Conservation (phyloP, 1,284 basidiomycete species). For the Apiotrichum veenhuisii region DNA sequence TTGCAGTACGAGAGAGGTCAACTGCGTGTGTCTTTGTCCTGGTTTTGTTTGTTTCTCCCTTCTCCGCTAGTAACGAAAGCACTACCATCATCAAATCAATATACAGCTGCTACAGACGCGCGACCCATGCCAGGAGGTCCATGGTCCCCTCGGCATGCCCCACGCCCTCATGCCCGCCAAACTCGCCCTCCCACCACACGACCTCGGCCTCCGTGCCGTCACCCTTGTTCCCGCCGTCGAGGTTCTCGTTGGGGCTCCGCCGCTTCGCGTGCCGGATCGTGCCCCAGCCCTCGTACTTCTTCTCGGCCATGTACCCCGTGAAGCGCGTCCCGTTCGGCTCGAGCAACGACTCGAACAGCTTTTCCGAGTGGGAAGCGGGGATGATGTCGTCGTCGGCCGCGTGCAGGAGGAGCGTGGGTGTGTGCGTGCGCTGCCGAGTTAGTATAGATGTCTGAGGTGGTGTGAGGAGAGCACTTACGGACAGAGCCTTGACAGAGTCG, state of each 20-base stretch:
- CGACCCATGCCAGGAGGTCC: constrained; percentile 38
- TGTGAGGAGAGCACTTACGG: constrained; percentile 12
- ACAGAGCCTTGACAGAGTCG: constrained; percentile 29
- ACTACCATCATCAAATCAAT: no score
- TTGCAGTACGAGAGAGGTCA: no score
- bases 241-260: no score
- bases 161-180: constrained; percentile 41
- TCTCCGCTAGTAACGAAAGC: no score
- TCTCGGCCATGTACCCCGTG: not conserved
- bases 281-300: constrained; percentile 32
- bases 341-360: constrained; percentile 63
- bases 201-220: constrained; percentile 15
- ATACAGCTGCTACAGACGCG: constrained; percentile 13
- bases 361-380: constrained; percentile 67
- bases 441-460: not conserved
- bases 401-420: constrained; percentile 71
- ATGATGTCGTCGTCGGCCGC: constrained; percentile 78
- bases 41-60: no score
- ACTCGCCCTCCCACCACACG: constrained; percentile 38
- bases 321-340: constrained; percentile 5
- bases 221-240: no score
- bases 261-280: constrained; percentile 16
- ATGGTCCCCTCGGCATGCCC: constrained; percentile 45
- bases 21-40: no score
- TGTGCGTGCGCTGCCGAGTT: constrained; percentile 56